A percentile compares a stretch with the other conserved stretches of the same genome.
Conservation (phyloP, 805 yeast genomes). For the Candida hispaniensis region DNA sequence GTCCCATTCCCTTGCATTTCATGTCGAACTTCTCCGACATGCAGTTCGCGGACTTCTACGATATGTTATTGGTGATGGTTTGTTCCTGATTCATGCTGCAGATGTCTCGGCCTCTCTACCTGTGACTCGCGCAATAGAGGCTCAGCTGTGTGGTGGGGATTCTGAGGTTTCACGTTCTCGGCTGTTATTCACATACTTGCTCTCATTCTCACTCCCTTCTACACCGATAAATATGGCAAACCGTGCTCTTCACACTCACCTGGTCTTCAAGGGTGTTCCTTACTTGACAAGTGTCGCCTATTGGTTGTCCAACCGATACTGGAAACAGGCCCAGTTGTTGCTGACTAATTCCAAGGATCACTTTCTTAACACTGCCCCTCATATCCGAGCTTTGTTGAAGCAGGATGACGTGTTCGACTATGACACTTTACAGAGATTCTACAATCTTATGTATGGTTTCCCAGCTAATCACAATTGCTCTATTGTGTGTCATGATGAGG, state of each 20-base stretch:
- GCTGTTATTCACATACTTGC: slow-evolving; percentile 25
- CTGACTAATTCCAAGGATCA: slow-evolving; percentile 16
- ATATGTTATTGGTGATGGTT: slow-evolving; percentile 22
- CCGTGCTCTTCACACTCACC: slow-evolving; percentile 27
- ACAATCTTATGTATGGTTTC: slow-evolving; percentile 17
- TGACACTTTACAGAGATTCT: slow-evolving; percentile 23
- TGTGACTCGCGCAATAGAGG: slow-evolving; percentile 26
- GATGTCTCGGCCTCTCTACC: slow-evolving; percentile 9
- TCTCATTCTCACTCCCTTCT: slow-evolving; percentile 22
- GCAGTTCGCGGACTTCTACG: slow-evolving; percentile 21
- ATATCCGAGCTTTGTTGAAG: slow-evolving; percentile 15
- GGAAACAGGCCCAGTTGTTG: slow-evolving; percentile 24
- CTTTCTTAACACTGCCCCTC: slow-evolving; percentile 14
- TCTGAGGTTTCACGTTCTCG: slow-evolving; percentile 21
- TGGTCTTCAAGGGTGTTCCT: slow-evolving; percentile 21
- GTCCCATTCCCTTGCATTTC: slow-evolving; percentile 6
- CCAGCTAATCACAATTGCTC: slow-evolving; percentile 17
- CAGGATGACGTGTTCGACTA: slow-evolving; percentile 22
- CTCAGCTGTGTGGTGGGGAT: slow-evolving; percentile 33
- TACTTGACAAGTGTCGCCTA: slow-evolving; percentile 17
- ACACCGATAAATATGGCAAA: slow-evolving; percentile 23
- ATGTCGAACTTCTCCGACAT: slow-evolving; percentile 15
- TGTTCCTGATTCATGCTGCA: slow-evolving; percentile 18
- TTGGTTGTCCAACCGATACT: slow-evolving; percentile 18
- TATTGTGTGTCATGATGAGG: slow-evolving; percentile 20